Evolutionary conservation across 164 flowering plant species (phyloP).

Genomic region (Brasenia schreberi): DNA sequence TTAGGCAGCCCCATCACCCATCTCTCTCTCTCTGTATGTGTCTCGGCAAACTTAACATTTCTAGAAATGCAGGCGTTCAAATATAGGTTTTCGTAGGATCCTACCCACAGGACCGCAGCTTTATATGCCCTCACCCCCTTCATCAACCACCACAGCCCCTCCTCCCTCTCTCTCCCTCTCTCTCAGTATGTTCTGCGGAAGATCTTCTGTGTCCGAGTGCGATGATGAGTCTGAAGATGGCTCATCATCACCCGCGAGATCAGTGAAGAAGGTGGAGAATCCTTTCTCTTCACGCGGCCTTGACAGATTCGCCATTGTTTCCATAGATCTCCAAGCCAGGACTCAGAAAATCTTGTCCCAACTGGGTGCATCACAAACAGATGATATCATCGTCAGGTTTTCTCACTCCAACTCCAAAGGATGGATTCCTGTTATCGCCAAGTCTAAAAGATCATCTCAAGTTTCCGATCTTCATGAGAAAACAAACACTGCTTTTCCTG

Average conservation of each 20-base stretch:
- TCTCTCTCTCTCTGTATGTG: too few species aligned
- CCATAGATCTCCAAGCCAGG: slow-evolving; percentile 3
- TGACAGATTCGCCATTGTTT: slow-evolving; percentile 6
- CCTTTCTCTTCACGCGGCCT: slow-evolving; percentile 6
- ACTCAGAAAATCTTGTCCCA: slow-evolving; percentile 3
- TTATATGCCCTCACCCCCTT: too few species aligned
- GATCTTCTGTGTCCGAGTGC: not conserved
- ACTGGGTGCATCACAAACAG: slow-evolving; percentile 3
- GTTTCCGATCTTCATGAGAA: too few species aligned
- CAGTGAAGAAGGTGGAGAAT: not conserved
- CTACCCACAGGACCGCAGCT: too few species aligned
- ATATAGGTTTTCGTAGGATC: too few species aligned
- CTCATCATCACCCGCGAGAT: not conserved
- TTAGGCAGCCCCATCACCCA: too few species aligned
- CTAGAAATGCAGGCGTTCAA: too few species aligned
- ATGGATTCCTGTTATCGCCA: slow-evolving; percentile 7
- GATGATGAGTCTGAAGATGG: not conserved
- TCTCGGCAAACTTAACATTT: too few species aligned
- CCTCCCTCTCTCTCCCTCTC: not conserved
- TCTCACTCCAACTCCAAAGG: slow-evolving; percentile 2
- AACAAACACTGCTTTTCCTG: too few species aligned
- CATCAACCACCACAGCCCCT: too few species aligned
- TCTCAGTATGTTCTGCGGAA: not conserved
- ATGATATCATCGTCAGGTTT: slow-evolving; percentile 2
- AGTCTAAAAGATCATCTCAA: not conserved